Evolutionary conservation across 2,329 filamentous ascomycete genomes (phyloP), one percentile per base, ranked within the genome.

Genomic region (Sporothrix pseudoabietina): DNA sequence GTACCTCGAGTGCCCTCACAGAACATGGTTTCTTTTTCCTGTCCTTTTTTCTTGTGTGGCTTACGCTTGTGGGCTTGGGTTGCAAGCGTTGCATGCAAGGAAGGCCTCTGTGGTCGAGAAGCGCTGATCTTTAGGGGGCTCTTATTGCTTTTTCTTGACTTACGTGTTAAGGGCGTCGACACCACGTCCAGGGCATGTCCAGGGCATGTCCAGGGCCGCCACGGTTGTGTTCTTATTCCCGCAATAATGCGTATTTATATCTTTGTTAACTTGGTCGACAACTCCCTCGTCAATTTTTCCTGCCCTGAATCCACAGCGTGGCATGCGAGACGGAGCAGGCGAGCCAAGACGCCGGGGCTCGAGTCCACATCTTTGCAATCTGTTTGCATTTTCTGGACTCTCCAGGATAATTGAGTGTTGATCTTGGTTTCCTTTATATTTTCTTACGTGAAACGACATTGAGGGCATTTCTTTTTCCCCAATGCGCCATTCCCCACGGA

Each of bases 51-150:
- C 19, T 26, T 26, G 26, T 57, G 22, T 57, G 54, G 54, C 54
- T 57, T 57, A 22, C 57, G 12, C 12, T 65, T 22, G 30, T 22
- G 35, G n/a, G 39, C 44, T 44, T 9, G 35, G 61, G 16, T n/a
- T 14, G 61, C 35, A 41, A 8, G 22, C 39, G 61, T 65, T 44
- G 7, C 61, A 65, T 44, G 61, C 61, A 44, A 61, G 57, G 57
- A 41, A 32, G 32, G 57, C 19, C 57, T 41, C 14, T 9, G 19
- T 14, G 57, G 55, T 16, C 22, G 32, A 41, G 12, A 16, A 63
- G 30, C 57, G 57, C 57, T 22, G 57, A 63, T 63, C 57, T 63
- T 63, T 63, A 63, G 57, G 57, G 57, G 57, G 26, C 55, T 57
- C 26, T 32, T 32, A 32, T 57, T 57, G 55, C 26, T 57, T 57